Conservation (phyloP, 2,329 filamentous ascomycete genomes). For the Dactylellina haptotyla region DNA sequence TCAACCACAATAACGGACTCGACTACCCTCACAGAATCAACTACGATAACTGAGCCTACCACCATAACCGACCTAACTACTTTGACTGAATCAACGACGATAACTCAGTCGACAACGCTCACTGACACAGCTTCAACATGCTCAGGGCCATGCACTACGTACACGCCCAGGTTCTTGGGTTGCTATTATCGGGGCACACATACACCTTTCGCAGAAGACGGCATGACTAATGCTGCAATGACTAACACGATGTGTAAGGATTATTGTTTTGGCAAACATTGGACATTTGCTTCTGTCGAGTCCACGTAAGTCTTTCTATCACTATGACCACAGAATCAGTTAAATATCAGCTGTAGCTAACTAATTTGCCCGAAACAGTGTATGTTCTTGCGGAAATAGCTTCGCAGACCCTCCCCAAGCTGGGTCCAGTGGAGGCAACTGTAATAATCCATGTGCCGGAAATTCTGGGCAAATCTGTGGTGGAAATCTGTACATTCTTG, state of each 20-base stretch:
- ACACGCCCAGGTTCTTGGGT: too few species aligned
- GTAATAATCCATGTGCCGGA: not conserved
- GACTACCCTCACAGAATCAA: conserved; percentile 9
- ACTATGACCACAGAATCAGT: too few species aligned
- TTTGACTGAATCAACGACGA: conserved; percentile 26
- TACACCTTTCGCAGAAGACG: too few species aligned
- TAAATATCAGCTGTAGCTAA: too few species aligned
- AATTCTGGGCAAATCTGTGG: not conserved
- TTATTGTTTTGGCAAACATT: too few species aligned
- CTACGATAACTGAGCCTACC: conserved; percentile 10
- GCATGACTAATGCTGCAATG: too few species aligned
- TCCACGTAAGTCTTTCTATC: too few species aligned
- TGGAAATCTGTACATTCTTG: not conserved
- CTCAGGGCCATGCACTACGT: too few species aligned
- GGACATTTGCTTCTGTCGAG: too few species aligned
- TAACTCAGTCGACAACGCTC: conserved; percentile 9
- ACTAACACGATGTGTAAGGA: too few species aligned
- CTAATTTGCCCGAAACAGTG: too few species aligned
- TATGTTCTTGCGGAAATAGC: not conserved
- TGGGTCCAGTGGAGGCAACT: not conserved
- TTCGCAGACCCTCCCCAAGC: not conserved
- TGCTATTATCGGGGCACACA: too few species aligned
- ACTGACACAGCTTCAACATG: not conserved
- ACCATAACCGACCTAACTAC: conserved; percentile 6
- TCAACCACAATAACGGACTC: not conserved